phyloP scores from a whole-genome alignment of 352 stramenopile species.

The Phytophthora sansomeana region DNA sequence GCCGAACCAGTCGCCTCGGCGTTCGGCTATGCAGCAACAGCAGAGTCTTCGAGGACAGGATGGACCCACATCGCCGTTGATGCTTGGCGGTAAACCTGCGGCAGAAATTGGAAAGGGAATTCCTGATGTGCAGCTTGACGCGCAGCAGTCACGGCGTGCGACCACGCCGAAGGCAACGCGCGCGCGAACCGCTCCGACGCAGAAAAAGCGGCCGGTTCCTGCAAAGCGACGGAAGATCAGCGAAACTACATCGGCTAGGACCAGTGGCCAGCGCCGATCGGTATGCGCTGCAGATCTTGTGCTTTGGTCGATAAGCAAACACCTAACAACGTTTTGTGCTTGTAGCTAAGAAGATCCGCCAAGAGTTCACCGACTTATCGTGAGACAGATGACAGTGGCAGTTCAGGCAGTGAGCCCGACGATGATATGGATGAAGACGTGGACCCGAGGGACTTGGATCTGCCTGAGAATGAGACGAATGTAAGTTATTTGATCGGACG shows the following conservation, averaged over 20 bases:
- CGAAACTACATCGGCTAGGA: conserved; percentile 13
- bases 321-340: background rate
- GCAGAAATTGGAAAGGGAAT: conserved; percentile 28
- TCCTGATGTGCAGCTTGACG: conserved; percentile 28
- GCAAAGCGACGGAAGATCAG: conserved; percentile 37
- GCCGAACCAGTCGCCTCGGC: conserved; percentile 75
- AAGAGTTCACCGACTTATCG: conserved; percentile 59
- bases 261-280: conserved; percentile 27
- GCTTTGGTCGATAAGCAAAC: background rate
- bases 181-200: conserved; percentile 25
- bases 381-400: conserved; percentile 38
- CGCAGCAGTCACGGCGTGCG: conserved; percentile 22
- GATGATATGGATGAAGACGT: conserved; percentile 53
- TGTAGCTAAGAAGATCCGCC: conserved; percentile 44
- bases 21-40: conserved; percentile 53
- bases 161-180: conserved; percentile 47
- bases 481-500: conserved; percentile 34
- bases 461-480: conserved; percentile 50
- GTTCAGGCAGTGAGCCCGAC: conserved; percentile 44
- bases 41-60: conserved; percentile 27
- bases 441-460: conserved; percentile 50
- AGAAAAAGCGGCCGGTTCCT: conserved; percentile 22
- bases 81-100: conserved; percentile 38
- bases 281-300: background rate
- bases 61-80: conserved; percentile 33